These are phyloP conservation scores for Coemansia sp. DNA, from an alignment of 192 early-diverging fungal genomes.

Conservation along the genomic window DNA sequence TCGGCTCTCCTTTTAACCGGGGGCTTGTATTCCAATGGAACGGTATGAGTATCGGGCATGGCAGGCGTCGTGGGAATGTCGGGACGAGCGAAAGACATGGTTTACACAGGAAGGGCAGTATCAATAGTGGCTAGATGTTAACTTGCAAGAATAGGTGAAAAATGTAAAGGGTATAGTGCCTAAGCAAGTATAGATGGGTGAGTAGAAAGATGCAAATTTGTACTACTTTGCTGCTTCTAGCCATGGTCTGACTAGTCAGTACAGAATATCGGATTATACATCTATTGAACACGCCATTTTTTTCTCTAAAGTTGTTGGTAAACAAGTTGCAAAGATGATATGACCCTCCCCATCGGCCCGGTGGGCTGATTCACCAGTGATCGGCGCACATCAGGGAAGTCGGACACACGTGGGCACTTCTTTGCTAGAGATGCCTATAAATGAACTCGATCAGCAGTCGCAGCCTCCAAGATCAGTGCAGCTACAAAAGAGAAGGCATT, in stretches of 20 bases:
- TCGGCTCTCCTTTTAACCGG: not conserved
- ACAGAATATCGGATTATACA: not conserved
- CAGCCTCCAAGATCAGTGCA: not conserved
- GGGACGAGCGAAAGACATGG: not conserved
- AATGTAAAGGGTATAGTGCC: not conserved
- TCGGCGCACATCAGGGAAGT: not conserved
- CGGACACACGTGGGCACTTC: not conserved
- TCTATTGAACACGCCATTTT: slow-evolving; percentile 4
- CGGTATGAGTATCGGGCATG: not conserved
- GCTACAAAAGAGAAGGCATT: not conserved
- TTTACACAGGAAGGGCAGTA: not conserved
- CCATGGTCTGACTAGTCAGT: not conserved
- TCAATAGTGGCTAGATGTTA: not conserved
- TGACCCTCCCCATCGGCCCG: not conserved
- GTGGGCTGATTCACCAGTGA: not conserved
- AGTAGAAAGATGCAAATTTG: not conserved
- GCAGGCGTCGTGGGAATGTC: not conserved
- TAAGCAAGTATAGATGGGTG: not conserved
- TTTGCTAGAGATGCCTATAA: not conserved
- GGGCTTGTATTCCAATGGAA: not conserved
- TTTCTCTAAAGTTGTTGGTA: not conserved
- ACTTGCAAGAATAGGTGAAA: not conserved
- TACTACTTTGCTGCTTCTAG: not conserved
- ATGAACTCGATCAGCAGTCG: not conserved
- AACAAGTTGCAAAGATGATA: not conserved